These are phyloP conservation scores for Marasmius sp. DNA, from an alignment of 1,284 basidiomycete species.

Conservation along the genomic window DNA sequence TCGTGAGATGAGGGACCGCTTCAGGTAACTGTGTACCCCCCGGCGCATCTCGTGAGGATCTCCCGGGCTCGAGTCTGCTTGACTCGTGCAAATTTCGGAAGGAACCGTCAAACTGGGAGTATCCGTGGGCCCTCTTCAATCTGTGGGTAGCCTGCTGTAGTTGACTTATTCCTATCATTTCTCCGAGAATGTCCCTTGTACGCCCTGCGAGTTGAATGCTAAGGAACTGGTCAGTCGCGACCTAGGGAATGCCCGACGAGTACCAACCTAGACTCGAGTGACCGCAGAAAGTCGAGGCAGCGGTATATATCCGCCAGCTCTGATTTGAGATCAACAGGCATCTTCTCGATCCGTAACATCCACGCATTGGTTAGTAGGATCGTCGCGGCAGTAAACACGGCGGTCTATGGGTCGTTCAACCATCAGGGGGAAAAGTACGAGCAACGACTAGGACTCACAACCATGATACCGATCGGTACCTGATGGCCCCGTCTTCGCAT, in stretches of 20 bases:
- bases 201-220: neutral
- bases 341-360: conserved; percentile 31
- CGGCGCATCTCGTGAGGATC: too few relatives aligned
- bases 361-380: conserved; percentile 60
- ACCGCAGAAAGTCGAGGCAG: neutral
- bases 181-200: neutral
- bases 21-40: too few relatives aligned
- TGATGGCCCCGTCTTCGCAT: neutral
- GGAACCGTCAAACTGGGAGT: neutral
- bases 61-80: neutral
- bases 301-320: neutral
- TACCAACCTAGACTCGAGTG: conserved; percentile 16
- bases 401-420: neutral
- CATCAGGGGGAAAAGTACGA: neutral
- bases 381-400: neutral
- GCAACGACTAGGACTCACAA: neutral
- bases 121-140: neutral
- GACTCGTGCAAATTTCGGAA: neutral
- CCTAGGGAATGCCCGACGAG: neutral
- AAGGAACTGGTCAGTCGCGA: neutral
- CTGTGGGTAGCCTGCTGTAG: neutral
- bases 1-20: too few relatives aligned
- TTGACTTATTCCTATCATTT: neutral
- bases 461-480: neutral
- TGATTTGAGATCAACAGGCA: neutral